These are phyloP conservation scores for Aspergillus phoenicis DNA, from an alignment of 2,329 filamentous ascomycete species.

Conservation along the genomic window DNA sequence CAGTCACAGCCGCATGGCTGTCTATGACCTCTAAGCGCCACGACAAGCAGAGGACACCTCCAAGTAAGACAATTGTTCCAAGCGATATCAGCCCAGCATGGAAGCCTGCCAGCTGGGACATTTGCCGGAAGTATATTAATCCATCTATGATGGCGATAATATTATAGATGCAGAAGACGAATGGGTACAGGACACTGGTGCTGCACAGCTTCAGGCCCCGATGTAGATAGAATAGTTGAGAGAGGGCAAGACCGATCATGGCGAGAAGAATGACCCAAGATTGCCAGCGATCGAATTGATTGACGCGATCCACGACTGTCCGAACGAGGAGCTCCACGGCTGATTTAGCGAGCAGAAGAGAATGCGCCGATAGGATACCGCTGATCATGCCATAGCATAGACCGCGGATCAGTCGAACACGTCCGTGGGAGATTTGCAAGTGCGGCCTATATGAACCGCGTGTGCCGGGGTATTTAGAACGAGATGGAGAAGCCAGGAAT, in stretches of 20 bases:
- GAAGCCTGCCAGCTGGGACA: constrained; percentile 72
- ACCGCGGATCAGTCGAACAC: constrained; percentile 75
- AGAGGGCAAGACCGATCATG: constrained; percentile 78
- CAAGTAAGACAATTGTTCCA: constrained; percentile 81
- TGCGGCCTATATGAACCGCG: constrained; percentile 48
- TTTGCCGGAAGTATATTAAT: constrained; percentile 93
- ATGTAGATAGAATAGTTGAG: constrained; percentile 93
- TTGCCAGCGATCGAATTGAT: constrained; percentile 94
- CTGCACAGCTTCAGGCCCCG: constrained; percentile 91
- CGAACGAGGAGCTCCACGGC: constrained; percentile 90
- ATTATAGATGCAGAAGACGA: constrained; percentile 99
- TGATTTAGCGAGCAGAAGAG: constrained; percentile 89
- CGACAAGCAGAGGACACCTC: constrained; percentile 85
- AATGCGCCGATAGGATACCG: constrained; percentile 91
- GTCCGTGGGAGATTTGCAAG: constrained; percentile 52
- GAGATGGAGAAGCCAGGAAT: constrained; percentile 36
- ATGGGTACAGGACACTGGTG: constrained; percentile 91
- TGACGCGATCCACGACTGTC: constrained; percentile 80
- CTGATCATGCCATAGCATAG: constrained; percentile 88
- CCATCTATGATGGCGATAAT: constrained; percentile 97
- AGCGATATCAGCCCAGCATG: constrained; percentile 74
- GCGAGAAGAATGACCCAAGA: constrained; percentile 88
- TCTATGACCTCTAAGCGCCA: constrained; percentile 81
- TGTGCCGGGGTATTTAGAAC: constrained; percentile 40
- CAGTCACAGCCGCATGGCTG: constrained; percentile 37